Evolutionary conservation across 169 alveolate species (phyloP).

Genomic region (Plasmodium knowlesi): DNA sequence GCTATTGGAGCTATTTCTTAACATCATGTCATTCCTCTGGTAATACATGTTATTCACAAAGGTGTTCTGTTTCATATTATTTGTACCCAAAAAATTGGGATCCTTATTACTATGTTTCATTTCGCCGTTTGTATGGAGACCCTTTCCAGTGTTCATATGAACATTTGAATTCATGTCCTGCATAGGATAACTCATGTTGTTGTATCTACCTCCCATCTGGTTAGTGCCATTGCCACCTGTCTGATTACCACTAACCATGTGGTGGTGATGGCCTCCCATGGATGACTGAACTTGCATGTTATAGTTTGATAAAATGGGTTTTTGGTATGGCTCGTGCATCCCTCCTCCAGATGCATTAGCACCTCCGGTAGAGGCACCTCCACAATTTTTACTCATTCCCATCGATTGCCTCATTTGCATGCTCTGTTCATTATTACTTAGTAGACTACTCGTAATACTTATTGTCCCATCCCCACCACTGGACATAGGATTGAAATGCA

Average conservation of each 20-base stretch:
- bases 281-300: not conserved
- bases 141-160: slow-evolving; percentile 12
- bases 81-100: not conserved
- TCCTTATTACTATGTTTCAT: slow-evolving; percentile 19
- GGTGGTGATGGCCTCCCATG: not conserved
- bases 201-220: slow-evolving; percentile 30
- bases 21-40: slow-evolving; percentile 54
- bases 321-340: slow-evolving; percentile 36
- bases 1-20: slow-evolving; percentile 28
- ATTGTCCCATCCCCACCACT: slow-evolving; percentile 4
- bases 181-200: slow-evolving; percentile 22
- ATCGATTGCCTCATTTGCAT: slow-evolving; percentile 30
- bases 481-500: not conserved
- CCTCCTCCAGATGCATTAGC: not conserved
- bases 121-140: slow-evolving; percentile 11
- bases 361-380: not conserved
- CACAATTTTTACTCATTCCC: slow-evolving; percentile 58
- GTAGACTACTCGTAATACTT: slow-evolving; percentile 56
- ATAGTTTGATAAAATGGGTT: slow-evolving; percentile 30
- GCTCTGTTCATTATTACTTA: slow-evolving; percentile 41
- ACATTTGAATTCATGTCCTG: slow-evolving; percentile 51
- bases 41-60: slow-evolving; percentile 27
- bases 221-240: not conserved
- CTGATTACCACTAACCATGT: not conserved
- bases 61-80: slow-evolving; percentile 23